Percentiles rank a stretch among this genome's conserved stretches.
Conservation (phyloP, 164 flowering plant species). For the Magnolia kwangsiensis region DNA sequence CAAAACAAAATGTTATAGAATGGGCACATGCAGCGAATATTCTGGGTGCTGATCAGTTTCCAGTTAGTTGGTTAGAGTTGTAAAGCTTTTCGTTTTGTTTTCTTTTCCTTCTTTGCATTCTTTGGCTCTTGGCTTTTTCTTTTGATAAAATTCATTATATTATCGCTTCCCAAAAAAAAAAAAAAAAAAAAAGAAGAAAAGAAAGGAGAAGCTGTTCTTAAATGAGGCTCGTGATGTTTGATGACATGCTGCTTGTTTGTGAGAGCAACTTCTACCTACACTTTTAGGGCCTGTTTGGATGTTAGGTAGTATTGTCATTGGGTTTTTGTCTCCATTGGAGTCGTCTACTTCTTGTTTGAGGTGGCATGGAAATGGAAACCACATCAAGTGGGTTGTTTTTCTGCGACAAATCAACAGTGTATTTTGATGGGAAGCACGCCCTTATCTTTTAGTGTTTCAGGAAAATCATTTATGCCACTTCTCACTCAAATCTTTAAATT, state of each 20-base stretch:
- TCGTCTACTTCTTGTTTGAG: background rate
- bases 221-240: background rate
- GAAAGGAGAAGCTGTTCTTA: background rate
- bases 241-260: background rate
- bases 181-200: too few relatives aligned
- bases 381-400: too few relatives aligned
- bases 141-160: too few relatives aligned
- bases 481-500: slow-evolving; percentile 4
- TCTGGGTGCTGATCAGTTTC: too few relatives aligned
- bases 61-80: too few relatives aligned
- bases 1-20: too few relatives aligned
- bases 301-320: background rate
- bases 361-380: too few relatives aligned
- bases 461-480: background rate
- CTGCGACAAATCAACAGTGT: too few relatives aligned
- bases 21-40: too few relatives aligned
- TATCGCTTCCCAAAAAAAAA: background rate
- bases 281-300: background rate
- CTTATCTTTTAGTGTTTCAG: background rate
- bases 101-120: background rate
- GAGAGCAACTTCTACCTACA: background rate
- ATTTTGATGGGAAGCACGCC: background rate
- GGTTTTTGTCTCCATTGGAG: background rate
- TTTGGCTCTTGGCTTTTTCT: background rate
- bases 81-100: too few relatives aligned